Evolutionary conservation across 2,329 filamentous ascomycete species (phyloP).

Genomic region (Paracoccidioides lutzii): DNA sequence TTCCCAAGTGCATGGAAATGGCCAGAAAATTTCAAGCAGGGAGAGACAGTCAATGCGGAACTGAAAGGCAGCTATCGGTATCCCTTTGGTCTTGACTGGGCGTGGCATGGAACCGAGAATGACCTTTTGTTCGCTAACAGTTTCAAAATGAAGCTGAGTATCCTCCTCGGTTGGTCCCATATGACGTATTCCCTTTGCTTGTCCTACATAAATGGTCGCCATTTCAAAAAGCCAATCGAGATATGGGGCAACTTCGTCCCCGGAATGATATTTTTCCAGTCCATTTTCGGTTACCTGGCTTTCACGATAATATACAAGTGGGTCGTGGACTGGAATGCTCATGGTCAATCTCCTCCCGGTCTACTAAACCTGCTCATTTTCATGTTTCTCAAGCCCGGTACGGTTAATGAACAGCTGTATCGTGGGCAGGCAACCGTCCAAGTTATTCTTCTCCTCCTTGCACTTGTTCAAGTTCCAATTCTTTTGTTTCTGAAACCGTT

Average conservation of each 20-base stretch:
- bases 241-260: slow-evolving; percentile 96
- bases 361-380: slow-evolving; percentile 98
- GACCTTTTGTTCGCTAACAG: slow-evolving; percentile 93
- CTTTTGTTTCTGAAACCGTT: slow-evolving; percentile 91
- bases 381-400: slow-evolving; percentile 91
- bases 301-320: slow-evolving; percentile 96
- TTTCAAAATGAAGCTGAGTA: slow-evolving; percentile 99
- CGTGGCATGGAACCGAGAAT: slow-evolving; percentile 94
- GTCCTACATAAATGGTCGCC: slow-evolving; percentile 80
- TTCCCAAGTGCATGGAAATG: slow-evolving; percentile 88
- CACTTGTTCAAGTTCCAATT: slow-evolving; percentile 75
- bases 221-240: slow-evolving; percentile 90
- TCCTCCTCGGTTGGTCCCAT: slow-evolving; percentile 90
- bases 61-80: slow-evolving; percentile 71
- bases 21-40: slow-evolving; percentile 54
- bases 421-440: slow-evolving; percentile 64
- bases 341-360: slow-evolving; percentile 60
- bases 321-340: slow-evolving; percentile 71
- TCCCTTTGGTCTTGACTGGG: slow-evolving; percentile 89
- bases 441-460: slow-evolving; percentile 64
- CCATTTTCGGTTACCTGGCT: slow-evolving; percentile 93
- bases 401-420: slow-evolving; percentile 57
- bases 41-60: slow-evolving; percentile 50
- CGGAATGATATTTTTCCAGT: slow-evolving; percentile 99
- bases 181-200: slow-evolving; percentile 98